A percentile compares a stretch with the other conserved stretches of the same genome.
These are phyloP conservation scores for Porcisia hertigi DNA, from an alignment of 208 protist species.

Conservation along the genomic window DNA sequence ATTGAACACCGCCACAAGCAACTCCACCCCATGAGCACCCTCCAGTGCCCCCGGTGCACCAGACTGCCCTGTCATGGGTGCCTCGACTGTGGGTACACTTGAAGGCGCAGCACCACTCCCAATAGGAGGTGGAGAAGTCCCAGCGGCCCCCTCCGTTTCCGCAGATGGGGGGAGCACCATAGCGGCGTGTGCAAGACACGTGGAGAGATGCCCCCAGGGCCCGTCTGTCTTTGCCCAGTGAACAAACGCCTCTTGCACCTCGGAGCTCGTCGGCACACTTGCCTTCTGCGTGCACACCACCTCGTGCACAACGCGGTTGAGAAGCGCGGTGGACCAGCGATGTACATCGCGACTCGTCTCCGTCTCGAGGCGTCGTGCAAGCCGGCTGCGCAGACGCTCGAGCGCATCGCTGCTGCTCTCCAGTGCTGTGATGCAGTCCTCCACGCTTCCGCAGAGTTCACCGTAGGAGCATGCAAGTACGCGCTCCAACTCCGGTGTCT, in stretches of 20 bases:
- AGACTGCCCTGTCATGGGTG: not conserved
- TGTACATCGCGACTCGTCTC: conserved; percentile 57
- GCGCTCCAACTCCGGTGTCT: conserved; percentile 50
- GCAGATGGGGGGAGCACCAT: conserved; percentile 52
- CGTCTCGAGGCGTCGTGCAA: conserved; percentile 57
- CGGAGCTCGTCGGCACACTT: conserved; percentile 24
- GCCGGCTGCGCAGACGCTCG: conserved; percentile 66
- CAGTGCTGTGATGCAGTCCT: conserved; percentile 45
- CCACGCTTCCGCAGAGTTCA: conserved; percentile 59
- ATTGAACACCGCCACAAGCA: conserved; percentile 60
- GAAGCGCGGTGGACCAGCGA: conserved; percentile 49
- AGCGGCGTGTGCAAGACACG: conserved; percentile 43
- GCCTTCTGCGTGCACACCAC: conserved; percentile 41
- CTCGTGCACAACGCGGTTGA: conserved; percentile 49
- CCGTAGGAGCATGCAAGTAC: conserved; percentile 60
- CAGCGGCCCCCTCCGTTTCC: not conserved
- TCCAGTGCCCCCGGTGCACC: conserved; percentile 19
- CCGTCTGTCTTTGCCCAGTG: conserved; percentile 33
- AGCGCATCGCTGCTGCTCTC: conserved; percentile 40
- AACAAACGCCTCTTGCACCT: conserved; percentile 25
- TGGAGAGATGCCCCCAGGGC: conserved; percentile 32
- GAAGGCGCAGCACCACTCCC: not conserved
- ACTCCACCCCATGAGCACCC: conserved; percentile 39
- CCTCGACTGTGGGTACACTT: not conserved
- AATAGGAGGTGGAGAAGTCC: not conserved